phyloP scores from a whole-genome alignment of 352 stramenopile species.

The Pythium insidiosum region DNA sequence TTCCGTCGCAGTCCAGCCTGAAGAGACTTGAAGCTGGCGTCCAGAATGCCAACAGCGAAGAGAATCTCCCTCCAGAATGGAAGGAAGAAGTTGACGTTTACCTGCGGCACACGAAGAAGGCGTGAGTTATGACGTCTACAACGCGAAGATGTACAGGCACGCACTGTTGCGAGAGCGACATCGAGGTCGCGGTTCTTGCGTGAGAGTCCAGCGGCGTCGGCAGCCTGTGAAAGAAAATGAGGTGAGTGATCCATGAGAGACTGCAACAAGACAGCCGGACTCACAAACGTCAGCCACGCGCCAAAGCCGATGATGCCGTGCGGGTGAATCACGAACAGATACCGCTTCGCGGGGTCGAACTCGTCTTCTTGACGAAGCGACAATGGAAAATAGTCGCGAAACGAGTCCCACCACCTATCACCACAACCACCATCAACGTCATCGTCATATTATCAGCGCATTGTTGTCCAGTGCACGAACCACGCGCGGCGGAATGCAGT shows the following conservation, averaged over 20 bases:
- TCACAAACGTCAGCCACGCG: conserved; percentile 37
- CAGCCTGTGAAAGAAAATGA: no score
- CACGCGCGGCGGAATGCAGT: conserved; percentile 21
- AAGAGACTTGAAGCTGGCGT: conserved; percentile 38
- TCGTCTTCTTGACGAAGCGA: conserved; percentile 28
- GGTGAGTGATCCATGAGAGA: no score
- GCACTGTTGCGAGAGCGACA: conserved; percentile 33
- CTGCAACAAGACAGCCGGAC: no score
- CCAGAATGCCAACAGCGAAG: conserved; percentile 37
- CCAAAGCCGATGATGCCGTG: conserved; percentile 46
- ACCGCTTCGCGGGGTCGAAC: conserved; percentile 22
- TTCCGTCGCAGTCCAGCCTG: conserved; percentile 17
- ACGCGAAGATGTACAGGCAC: neutral
- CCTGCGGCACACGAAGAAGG: conserved; percentile 4
- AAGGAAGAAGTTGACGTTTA: conserved; percentile 38
- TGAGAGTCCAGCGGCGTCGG: conserved; percentile 24
- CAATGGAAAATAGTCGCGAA: conserved; percentile 32
- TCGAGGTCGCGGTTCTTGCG: conserved; percentile 30
- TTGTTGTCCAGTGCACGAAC: conserved; percentile 3
- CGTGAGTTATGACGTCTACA: no score
- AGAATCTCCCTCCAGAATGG: conserved; percentile 47
- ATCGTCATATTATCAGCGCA: neutral
- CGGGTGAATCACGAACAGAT: conserved; percentile 42
- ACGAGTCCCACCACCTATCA: conserved; percentile 29
- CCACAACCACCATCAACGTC: neutral